Evolutionary conservation across 2,329 filamentous ascomycete species (phyloP).

Genomic region (Aspergillus oerlinghausenensis): DNA sequence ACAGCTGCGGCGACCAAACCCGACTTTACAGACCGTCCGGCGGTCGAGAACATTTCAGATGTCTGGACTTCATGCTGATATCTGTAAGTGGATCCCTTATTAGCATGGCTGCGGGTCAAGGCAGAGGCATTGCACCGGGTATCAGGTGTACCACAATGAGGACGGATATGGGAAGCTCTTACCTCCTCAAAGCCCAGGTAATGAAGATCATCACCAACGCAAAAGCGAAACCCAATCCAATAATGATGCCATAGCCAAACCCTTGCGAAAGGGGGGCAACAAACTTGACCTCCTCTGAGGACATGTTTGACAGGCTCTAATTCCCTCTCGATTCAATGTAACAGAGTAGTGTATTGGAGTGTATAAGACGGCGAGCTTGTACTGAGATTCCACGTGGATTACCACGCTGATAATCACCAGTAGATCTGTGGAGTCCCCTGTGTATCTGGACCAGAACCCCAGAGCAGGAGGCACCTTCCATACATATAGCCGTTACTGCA

Average conservation of each 20-base stretch:
- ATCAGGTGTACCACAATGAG: not conserved
- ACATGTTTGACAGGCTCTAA: constrained; percentile 11
- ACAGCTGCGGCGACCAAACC: constrained; percentile 83
- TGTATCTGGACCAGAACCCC: not conserved
- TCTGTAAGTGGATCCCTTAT: constrained; percentile 25
- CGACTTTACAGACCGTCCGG: constrained; percentile 81
- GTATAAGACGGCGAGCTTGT: not conserved
- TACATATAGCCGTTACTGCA: constrained; percentile 6
- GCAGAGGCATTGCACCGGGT: not conserved
- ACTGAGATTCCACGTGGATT: not conserved
- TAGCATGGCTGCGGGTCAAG: not conserved
- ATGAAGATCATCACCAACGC: constrained; percentile 70
- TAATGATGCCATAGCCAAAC: constrained; percentile 72
- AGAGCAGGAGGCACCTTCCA: not conserved
- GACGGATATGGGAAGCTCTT: constrained; percentile 10
- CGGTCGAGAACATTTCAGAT: constrained; percentile 88
- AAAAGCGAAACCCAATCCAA: constrained; percentile 70
- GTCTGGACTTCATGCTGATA: constrained; percentile 75
- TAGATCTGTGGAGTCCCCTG: not conserved
- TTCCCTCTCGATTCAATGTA: not conserved
- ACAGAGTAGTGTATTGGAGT: not conserved
- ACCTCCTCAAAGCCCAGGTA: constrained; percentile 65
- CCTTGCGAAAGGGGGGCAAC: constrained; percentile 47
- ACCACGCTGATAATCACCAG: not conserved
- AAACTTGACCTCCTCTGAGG: constrained; percentile 23